Conservation (phyloP, 768 basidiomycete species). For the Crepidotus variabilis region DNA sequence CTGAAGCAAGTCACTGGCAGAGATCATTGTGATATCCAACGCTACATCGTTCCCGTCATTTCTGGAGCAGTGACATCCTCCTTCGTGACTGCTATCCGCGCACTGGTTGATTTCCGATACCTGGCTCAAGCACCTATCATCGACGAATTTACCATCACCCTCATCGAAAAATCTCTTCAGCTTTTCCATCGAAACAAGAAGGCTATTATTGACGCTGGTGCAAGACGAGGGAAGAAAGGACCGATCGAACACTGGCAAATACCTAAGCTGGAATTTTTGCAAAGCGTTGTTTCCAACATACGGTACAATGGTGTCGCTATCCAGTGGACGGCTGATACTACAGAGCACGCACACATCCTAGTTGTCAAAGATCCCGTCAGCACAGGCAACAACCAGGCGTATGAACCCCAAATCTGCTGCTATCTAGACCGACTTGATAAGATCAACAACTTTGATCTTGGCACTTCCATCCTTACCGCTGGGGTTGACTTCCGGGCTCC, state of each 20-base stretch:
- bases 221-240: conserved; percentile 16
- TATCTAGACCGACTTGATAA: too few species aligned
- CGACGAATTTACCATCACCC: conserved; percentile 5
- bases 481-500: neutral
- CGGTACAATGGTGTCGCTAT: conserved; percentile 19
- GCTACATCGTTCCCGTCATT: too few species aligned
- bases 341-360: conserved; percentile 26
- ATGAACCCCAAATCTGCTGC: conserved; percentile 26
- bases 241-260: conserved; percentile 15
- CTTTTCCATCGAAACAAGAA: conserved; percentile 30
- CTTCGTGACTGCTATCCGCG: conserved; percentile 25
- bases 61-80: conserved; percentile 20
- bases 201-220: conserved; percentile 23
- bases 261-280: conserved; percentile 30
- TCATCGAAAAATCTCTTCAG: conserved; percentile 14
- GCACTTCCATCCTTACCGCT: neutral
- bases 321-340: conserved; percentile 29
- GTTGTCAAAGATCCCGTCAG: conserved; percentile 24
- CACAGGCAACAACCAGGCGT: conserved; percentile 24
- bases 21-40: conserved; percentile 34
- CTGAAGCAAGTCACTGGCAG: conserved; percentile 38
- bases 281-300: conserved; percentile 23
- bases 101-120: conserved; percentile 30
- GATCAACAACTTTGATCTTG: too few species aligned
- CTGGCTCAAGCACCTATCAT: conserved; percentile 24